Conservation (phyloP, 2,329 filamentous ascomycete genomes). For the Ophiostoma sp. region DNA sequence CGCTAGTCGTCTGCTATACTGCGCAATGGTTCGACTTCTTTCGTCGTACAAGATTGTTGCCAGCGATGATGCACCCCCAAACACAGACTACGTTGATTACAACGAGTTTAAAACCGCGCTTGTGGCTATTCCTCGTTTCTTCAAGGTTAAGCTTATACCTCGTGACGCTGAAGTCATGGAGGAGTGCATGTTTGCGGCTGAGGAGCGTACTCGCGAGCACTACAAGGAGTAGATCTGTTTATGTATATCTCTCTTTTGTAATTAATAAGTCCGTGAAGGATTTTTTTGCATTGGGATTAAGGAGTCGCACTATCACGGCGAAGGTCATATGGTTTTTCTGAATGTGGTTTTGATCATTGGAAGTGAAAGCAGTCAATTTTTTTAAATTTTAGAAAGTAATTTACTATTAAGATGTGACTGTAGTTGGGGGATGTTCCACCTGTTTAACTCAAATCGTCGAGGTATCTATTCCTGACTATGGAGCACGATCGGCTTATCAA, state of each 20-base stretch:
- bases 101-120: slow-evolving; percentile 27
- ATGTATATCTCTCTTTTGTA: neutral
- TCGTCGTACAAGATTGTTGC: slow-evolving; percentile 43
- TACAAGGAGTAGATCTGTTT: slow-evolving; percentile 25
- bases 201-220: slow-evolving; percentile 23
- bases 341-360: neutral
- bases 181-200: slow-evolving; percentile 17
- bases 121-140: slow-evolving; percentile 25
- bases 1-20: slow-evolving; percentile 59
- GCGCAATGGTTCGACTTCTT: slow-evolving; percentile 51
- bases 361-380: too few relatives aligned
- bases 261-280: too few relatives aligned
- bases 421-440: too few relatives aligned
- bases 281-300: neutral
- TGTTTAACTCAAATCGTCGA: too few relatives aligned
- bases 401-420: too few relatives aligned
- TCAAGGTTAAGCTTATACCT: slow-evolving; percentile 26
- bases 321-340: too few relatives aligned
- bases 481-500: neutral
- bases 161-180: slow-evolving; percentile 20
- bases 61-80: slow-evolving; percentile 58
- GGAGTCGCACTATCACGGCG: neutral
- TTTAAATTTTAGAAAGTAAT: too few relatives aligned
- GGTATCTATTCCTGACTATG: too few relatives aligned
- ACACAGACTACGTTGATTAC: slow-evolving; percentile 27